Percentiles rank a stretch among this genome's conserved stretches.
Evolutionary conservation across 306 rosid genomes (phyloP).

Genomic region (Glycine latifolia): DNA sequence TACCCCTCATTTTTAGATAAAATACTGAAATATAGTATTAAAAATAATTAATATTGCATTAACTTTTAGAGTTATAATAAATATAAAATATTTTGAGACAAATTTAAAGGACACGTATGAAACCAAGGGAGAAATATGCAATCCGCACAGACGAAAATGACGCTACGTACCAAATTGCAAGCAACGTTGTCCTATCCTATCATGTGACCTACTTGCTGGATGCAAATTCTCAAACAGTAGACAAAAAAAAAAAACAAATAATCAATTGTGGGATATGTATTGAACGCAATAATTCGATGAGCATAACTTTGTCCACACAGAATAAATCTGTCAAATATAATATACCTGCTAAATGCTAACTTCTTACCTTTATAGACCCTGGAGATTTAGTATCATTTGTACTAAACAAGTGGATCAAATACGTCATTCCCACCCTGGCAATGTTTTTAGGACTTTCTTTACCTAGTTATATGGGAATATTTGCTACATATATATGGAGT

Average conservation of each 20-base stretch:
- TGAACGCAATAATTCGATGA: background rate
- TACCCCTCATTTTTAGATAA: too few relatives aligned
- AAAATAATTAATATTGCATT: too few relatives aligned
- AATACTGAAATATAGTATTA: too few relatives aligned
- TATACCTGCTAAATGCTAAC: background rate
- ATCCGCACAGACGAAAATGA: background rate
- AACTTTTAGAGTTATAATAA: too few relatives aligned
- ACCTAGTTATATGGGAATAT: too few relatives aligned
- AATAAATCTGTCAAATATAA: background rate
- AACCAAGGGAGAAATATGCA: too few relatives aligned
- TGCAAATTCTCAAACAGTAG: conserved; percentile 23
- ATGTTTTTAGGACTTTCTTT: background rate
- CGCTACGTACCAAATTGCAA: background rate
- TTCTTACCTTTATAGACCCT: background rate
- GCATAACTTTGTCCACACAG: background rate
- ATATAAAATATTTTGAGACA: too few relatives aligned
- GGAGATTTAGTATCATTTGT: background rate
- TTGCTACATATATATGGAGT: background rate
- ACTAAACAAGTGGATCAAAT: background rate
- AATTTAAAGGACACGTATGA: too few relatives aligned
- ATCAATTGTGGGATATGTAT: background rate
- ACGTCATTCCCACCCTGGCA: conserved; percentile 1
- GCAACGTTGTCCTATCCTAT: conserved; percentile 17
- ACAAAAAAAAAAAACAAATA: conserved; percentile 8
- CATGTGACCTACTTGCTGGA: background rate